Evolutionary conservation across 345 rosid species (phyloP).

Genomic region (Turritis glabra): DNA sequence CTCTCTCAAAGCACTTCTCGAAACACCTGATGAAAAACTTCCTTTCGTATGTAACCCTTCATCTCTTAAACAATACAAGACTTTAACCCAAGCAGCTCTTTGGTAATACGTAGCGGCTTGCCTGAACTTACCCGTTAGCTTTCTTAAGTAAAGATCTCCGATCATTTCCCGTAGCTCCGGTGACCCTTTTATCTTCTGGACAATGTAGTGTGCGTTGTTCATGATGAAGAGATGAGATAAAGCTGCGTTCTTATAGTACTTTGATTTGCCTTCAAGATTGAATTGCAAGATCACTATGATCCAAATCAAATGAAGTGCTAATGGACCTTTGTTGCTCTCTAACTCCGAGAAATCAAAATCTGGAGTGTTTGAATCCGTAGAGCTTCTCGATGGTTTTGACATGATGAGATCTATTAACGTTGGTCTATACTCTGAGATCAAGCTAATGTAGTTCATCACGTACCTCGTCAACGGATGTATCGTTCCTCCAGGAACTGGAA

Average conservation of each 20-base stretch:
- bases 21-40: slow-evolving; percentile 84
- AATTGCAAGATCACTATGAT: slow-evolving; percentile 75
- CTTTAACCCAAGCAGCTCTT: slow-evolving; percentile 91
- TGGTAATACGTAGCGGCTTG: slow-evolving; percentile 87
- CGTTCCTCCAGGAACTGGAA: slow-evolving; percentile 90
- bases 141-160: slow-evolving; percentile 83
- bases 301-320: slow-evolving; percentile 91
- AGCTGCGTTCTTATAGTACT: slow-evolving; percentile 73
- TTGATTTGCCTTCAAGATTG: slow-evolving; percentile 86
- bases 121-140: slow-evolving; percentile 75
- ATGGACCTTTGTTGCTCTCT: slow-evolving; percentile 68
- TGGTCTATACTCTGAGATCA: slow-evolving; percentile 92
- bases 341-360: slow-evolving; percentile 79
- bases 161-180: slow-evolving; percentile 89
- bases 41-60: slow-evolving; percentile 89
- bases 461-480: slow-evolving; percentile 97
- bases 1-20: slow-evolving; percentile 79
- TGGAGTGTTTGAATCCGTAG: slow-evolving; percentile 68
- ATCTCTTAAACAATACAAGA: slow-evolving; percentile 81
- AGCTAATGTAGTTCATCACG: slow-evolving; percentile 92
- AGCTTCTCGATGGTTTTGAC: slow-evolving; percentile 87
- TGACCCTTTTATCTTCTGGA: slow-evolving; percentile 80
- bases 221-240: slow-evolving; percentile 78
- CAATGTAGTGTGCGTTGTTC: slow-evolving; percentile 94
- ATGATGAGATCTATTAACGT: slow-evolving; percentile 77